These are phyloP conservation scores for Dactylellina parvicollis DNA, from an alignment of 2,329 filamentous ascomycete genomes.

Conservation along the genomic window DNA sequence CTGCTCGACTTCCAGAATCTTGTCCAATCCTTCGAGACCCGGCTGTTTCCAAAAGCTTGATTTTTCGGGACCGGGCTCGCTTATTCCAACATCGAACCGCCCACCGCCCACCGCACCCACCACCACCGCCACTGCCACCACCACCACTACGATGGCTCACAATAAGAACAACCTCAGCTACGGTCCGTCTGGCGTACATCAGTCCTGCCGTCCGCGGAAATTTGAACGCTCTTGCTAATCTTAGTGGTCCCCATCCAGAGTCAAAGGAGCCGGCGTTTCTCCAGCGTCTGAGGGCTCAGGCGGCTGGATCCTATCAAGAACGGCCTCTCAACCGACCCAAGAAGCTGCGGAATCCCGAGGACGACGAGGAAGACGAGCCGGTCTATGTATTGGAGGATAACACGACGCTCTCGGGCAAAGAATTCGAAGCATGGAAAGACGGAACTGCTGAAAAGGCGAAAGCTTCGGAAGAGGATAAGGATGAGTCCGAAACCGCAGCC, in stretches of 20 bases:
- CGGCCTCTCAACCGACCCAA: slow-evolving; percentile 62
- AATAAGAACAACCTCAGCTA: slow-evolving; percentile 58
- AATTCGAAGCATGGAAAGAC: slow-evolving; percentile 63
- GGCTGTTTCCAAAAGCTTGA: slow-evolving; percentile 20
- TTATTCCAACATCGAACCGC: neutral
- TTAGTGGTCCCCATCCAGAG: slow-evolving; percentile 49
- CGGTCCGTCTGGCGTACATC: slow-evolving; percentile 48
- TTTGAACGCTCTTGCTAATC: neutral
- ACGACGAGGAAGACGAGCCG: slow-evolving; percentile 79
- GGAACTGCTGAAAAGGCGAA: slow-evolving; percentile 58
- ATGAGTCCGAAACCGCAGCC: slow-evolving; percentile 39
- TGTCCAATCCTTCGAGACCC: slow-evolving; percentile 3
- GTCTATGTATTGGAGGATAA: slow-evolving; percentile 78
- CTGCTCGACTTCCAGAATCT: slow-evolving; percentile 16
- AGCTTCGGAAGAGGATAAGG: slow-evolving; percentile 51
- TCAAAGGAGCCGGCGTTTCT: slow-evolving; percentile 57
- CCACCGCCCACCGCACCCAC: neutral
- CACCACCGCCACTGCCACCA: neutral
- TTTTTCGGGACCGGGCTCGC: slow-evolving; percentile 10
- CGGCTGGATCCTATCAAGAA: slow-evolving; percentile 65
- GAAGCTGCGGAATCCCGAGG: slow-evolving; percentile 68
- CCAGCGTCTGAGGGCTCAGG: slow-evolving; percentile 56
- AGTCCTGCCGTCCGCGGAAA: neutral
- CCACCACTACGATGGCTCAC: slow-evolving; percentile 51
- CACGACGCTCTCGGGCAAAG: slow-evolving; percentile 67